Conservation (phyloP, 306 rosid genomes). For the Cyamopsis tetragonoloba region DNA sequence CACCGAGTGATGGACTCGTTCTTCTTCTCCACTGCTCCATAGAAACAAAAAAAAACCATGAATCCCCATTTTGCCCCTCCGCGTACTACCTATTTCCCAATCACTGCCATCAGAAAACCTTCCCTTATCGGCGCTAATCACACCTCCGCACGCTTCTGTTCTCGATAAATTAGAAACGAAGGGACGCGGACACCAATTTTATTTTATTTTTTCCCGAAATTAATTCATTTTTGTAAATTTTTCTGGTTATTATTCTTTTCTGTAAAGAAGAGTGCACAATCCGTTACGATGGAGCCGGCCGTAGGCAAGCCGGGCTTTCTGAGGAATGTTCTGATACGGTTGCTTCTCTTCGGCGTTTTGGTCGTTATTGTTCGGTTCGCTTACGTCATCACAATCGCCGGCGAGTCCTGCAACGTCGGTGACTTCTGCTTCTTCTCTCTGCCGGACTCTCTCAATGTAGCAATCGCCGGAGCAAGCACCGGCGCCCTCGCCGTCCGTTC, state of each 20-base stretch:
- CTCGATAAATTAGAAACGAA: constrained; percentile 34
- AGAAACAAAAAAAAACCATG: constrained; percentile 33
- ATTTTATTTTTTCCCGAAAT: background rate
- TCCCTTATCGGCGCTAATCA: constrained; percentile 80
- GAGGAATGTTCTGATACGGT: constrained; percentile 49
- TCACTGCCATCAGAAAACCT: constrained; percentile 8
- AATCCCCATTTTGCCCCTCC: constrained; percentile 42
- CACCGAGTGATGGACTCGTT: constrained; percentile 23
- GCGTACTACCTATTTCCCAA: constrained; percentile 28
- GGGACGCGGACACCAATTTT: accelerated
- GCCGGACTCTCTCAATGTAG: constrained; percentile 50
- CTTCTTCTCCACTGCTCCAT: constrained; percentile 22
- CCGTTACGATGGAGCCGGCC: constrained; percentile 50
- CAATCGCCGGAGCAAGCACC: constrained; percentile 35
- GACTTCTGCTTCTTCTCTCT: constrained; percentile 73
- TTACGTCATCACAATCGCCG: constrained; percentile 68
- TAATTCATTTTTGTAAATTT: constrained; percentile 12
- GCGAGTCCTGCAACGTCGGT: constrained; percentile 67
- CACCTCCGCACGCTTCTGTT: constrained; percentile 86
- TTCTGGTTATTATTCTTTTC: background rate
- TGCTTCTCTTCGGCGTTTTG: constrained; percentile 63
- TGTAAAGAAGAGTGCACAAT: background rate
- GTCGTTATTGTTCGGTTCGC: constrained; percentile 54
- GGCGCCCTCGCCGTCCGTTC: constrained; percentile 32
- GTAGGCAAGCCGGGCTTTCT: constrained; percentile 51